Conservation (phyloP, 2,329 filamentous ascomycete species). For the Talaromyces verruculosus region DNA sequence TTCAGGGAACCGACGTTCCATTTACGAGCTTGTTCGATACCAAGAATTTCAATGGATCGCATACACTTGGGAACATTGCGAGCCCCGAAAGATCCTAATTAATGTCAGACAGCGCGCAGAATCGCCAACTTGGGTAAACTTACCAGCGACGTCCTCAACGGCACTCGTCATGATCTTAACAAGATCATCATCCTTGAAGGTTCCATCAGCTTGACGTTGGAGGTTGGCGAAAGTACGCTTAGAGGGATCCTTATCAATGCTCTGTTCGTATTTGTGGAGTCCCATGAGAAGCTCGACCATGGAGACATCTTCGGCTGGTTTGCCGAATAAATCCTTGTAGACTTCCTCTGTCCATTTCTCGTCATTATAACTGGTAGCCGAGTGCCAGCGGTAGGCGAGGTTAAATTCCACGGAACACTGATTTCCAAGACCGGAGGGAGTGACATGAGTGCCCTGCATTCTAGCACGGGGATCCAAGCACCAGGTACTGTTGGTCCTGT, state of each 20-base stretch:
- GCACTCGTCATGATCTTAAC: constrained; percentile 66
- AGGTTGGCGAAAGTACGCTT: constrained; percentile 69
- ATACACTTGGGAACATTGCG: constrained; percentile 71
- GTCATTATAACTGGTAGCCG: constrained; percentile 71
- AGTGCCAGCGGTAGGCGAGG: constrained; percentile 84
- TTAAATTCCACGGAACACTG: constrained; percentile 88
- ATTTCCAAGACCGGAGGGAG: constrained; percentile 73
- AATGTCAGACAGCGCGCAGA: neutral
- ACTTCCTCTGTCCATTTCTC: constrained; percentile 77
- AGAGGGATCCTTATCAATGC: constrained; percentile 64
- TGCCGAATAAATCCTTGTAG: constrained; percentile 63
- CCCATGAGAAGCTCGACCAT: constrained; percentile 62
- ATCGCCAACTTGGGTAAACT: neutral
- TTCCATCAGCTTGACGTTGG: constrained; percentile 64
- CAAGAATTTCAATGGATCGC: constrained; percentile 73
- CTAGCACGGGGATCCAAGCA: constrained; percentile 74
- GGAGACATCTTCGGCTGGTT: constrained; percentile 57
- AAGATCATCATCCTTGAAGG: constrained; percentile 73
- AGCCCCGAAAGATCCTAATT: constrained; percentile 62
- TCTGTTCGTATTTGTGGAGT: constrained; percentile 62
- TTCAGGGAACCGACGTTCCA: constrained; percentile 56
- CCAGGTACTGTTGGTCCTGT: constrained; percentile 73
- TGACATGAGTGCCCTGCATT: constrained; percentile 61
- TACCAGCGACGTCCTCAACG: constrained; percentile 65
- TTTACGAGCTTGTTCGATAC: constrained; percentile 71